A percentile compares a stretch with the other conserved stretches of the same genome.
Evolutionary conservation across 805 yeast genomes (phyloP).

Genomic region (Candida adriatica): DNA sequence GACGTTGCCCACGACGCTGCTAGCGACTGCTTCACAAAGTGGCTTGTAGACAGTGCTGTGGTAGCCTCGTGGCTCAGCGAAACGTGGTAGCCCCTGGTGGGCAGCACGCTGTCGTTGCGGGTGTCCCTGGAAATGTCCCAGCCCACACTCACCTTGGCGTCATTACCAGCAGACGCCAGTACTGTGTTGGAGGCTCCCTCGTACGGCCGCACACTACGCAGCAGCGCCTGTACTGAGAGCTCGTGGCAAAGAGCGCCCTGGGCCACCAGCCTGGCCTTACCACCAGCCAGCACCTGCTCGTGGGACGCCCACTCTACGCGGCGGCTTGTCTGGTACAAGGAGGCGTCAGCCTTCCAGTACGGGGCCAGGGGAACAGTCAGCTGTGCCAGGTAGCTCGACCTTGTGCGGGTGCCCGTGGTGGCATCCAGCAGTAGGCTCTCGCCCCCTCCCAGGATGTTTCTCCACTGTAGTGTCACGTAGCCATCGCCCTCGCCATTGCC

Average conservation of each 20-base stretch:
- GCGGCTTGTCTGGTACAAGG: constrained; percentile 44
- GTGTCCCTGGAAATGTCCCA: constrained; percentile 36
- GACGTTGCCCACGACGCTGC: constrained; percentile 29
- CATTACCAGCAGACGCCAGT: constrained; percentile 55
- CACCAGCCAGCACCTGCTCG: constrained; percentile 44
- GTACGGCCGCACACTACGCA: constrained; percentile 30
- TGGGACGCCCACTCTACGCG: constrained; percentile 46
- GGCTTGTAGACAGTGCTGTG: constrained; percentile 14
- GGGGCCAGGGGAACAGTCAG: constrained; percentile 44
- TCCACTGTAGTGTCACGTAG: constrained; percentile 64
- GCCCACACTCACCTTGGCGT: constrained; percentile 48
- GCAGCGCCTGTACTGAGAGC: constrained; percentile 35
- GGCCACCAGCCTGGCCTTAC: constrained; percentile 27
- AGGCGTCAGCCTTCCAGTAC: constrained; percentile 46
- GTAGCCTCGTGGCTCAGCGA: constrained; percentile 40
- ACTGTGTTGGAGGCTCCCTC: constrained; percentile 36
- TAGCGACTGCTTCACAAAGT: constrained; percentile 30
- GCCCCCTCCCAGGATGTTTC: constrained; percentile 64
- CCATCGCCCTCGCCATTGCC: constrained; percentile 98
- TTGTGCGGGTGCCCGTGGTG: constrained; percentile 54
- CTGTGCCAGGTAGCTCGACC: constrained; percentile 46
- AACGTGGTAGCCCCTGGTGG: constrained; percentile 36
- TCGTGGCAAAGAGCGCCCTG: constrained; percentile 38
- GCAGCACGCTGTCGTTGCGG: constrained; percentile 35
- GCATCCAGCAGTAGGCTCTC: constrained; percentile 50